Percentiles rank a stretch among this genome's conserved stretches.
Conservation (phyloP, 2,329 filamentous ascomycete species). For the Claviceps sp. region DNA sequence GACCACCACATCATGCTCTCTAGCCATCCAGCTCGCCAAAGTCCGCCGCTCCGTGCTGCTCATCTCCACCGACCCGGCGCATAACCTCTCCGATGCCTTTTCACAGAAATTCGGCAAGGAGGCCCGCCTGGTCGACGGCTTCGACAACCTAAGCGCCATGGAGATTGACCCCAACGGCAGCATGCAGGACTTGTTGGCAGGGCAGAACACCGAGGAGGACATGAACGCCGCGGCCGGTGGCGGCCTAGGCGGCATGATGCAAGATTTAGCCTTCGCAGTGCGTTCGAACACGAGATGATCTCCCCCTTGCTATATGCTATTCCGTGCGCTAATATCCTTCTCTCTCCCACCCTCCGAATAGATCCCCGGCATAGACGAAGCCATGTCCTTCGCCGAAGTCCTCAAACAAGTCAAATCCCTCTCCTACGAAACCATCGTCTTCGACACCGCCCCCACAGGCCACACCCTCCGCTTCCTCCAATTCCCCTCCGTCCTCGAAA, state of each 20-base stretch:
- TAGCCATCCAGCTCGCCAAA: slow-evolving; percentile 93
- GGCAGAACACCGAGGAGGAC: slow-evolving; percentile 57
- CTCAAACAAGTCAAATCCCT: slow-evolving; percentile 98
- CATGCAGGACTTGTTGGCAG: slow-evolving; percentile 84
- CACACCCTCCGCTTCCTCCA: slow-evolving; percentile 98
- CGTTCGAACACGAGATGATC: slow-evolving; percentile 14
- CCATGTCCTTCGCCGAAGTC: slow-evolving; percentile 99
- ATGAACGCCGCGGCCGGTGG: slow-evolving; percentile 57
- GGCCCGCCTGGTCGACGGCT: slow-evolving; percentile 81
- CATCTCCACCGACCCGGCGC: slow-evolving; percentile 95
- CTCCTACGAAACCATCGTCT: slow-evolving; percentile 97
- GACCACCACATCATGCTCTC: slow-evolving; percentile 97
- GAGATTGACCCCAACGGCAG: slow-evolving; percentile 98
- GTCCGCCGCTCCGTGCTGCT: slow-evolving; percentile 91
- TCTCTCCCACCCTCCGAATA: slow-evolving; percentile 19
- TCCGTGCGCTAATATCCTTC: too few species aligned
- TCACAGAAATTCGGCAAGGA: slow-evolving; percentile 99
- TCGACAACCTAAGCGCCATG: slow-evolving; percentile 91
- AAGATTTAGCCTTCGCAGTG: slow-evolving; percentile 92
- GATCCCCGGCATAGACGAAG: slow-evolving; percentile 98
- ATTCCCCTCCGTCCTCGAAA: slow-evolving; percentile 95
- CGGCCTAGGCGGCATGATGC: slow-evolving; percentile 89
- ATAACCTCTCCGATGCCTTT: slow-evolving; percentile 96
- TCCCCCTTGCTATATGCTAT: not conserved
- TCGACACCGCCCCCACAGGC: slow-evolving; percentile 94